Conservation (phyloP, 2,329 filamentous ascomycete genomes). For the Fusarium algeriense region DNA sequence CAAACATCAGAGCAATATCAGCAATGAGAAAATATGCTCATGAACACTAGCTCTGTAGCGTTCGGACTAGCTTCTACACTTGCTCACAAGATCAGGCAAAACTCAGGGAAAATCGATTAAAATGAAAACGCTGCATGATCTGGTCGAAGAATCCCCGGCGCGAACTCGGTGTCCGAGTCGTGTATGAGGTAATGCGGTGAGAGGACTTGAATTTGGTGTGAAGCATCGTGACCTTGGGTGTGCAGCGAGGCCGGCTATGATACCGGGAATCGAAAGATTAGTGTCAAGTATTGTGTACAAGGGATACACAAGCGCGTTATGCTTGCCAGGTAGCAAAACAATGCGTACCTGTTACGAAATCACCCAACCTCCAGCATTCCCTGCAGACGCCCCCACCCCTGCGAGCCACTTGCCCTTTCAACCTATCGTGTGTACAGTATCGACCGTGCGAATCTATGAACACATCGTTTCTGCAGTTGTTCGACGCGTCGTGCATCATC, state of each 20-base stretch:
- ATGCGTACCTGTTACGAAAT: conserved; percentile 45
- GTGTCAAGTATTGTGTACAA: conserved; percentile 37
- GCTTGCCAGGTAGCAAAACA: conserved; percentile 19
- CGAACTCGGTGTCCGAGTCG: conserved; percentile 47
- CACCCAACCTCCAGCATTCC: conserved; percentile 43
- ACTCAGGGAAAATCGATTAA: conserved; percentile 32
- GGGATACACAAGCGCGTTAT: conserved; percentile 3
- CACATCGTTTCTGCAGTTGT: conserved; percentile 33
- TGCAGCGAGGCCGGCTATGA: conserved; percentile 44
- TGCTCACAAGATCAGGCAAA: conserved; percentile 42
- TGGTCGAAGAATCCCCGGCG: conserved; percentile 46
- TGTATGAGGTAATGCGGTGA: conserved; percentile 51
- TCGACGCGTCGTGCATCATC: conserved; percentile 45
- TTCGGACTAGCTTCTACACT: conserved; percentile 35
- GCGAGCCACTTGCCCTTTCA: conserved; percentile 25
- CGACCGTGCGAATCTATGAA: conserved; percentile 32
- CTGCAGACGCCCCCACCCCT: conserved; percentile 40
- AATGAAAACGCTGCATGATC: conserved; percentile 43
- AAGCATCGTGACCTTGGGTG: conserved; percentile 45
- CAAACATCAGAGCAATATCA: conserved; percentile 1
- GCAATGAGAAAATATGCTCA: conserved; percentile 23
- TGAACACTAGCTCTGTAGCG: conserved; percentile 32
- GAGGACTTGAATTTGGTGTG: conserved; percentile 45
- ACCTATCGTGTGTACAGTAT: conserved; percentile 33
- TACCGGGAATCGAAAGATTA: conserved; percentile 42